phyloP scores from a whole-genome alignment of 1,139 yeast genomes.

The Geotrichum phurueaensis region DNA sequence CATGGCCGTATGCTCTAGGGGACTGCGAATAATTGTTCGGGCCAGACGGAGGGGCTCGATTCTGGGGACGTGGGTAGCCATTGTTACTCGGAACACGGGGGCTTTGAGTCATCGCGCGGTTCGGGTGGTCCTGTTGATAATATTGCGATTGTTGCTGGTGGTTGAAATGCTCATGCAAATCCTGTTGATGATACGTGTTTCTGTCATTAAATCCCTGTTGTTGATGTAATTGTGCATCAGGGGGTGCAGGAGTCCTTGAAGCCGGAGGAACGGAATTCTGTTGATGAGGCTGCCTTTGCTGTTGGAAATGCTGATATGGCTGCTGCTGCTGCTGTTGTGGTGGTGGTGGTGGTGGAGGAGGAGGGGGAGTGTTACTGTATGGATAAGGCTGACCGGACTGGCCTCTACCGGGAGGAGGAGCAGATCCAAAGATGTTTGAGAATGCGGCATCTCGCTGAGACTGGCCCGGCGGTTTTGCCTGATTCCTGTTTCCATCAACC shows the following conservation, averaged over 20 bases:
- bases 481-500: slow-evolving; percentile 14
- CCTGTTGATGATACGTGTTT: neutral
- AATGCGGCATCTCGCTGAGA: slow-evolving; percentile 34
- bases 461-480: slow-evolving; percentile 19
- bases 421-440: slow-evolving; percentile 36
- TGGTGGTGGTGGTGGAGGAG: slow-evolving; percentile 15
- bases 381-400: slow-evolving; percentile 1
- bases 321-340: slow-evolving; percentile 20
- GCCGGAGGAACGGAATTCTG: slow-evolving; percentile 8
- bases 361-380: slow-evolving; percentile 5
- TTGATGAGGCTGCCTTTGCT: slow-evolving; percentile 12
- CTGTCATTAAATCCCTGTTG: neutral
- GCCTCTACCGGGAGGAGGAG: slow-evolving; percentile 34
- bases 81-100: neutral
- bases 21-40: neutral
- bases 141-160: neutral
- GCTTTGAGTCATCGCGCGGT: neutral
- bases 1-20: neutral
- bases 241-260: neutral
- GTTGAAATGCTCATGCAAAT: neutral
- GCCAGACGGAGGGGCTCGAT: neutral
- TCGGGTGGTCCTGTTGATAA: neutral
- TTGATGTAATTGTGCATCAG: neutral
- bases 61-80: neutral
- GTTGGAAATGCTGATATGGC: slow-evolving; percentile 20